Percentiles rank a stretch among this genome's conserved stretches.
Conservation (phyloP, 2,329 filamentous ascomycete genomes). For the Gaeumannomyces tritici region DNA sequence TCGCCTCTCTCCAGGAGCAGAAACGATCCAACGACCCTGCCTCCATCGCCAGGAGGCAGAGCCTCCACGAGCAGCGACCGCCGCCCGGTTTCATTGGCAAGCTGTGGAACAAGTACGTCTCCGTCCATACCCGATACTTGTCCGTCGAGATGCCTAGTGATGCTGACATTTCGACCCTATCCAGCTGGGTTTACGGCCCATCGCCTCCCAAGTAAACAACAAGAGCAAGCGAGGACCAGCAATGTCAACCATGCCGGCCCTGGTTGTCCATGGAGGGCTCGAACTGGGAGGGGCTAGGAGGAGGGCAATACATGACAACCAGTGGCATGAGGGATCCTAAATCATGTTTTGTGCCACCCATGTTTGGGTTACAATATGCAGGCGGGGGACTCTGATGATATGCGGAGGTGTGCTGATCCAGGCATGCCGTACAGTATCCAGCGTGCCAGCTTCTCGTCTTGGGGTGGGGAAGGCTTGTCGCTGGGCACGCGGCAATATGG, state of each 20-base stretch:
- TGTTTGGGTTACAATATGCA: neutral
- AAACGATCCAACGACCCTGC: slow-evolving; percentile 35
- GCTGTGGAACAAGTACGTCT: slow-evolving; percentile 48
- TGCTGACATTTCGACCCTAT: neutral
- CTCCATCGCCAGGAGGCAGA: slow-evolving; percentile 38
- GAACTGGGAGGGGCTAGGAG: neutral
- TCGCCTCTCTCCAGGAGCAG: slow-evolving; percentile 40
- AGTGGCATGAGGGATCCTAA: neutral
- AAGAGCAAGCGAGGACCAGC: neutral
- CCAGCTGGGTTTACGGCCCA: slow-evolving; percentile 2
- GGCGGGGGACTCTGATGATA: neutral
- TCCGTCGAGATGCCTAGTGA: too few species aligned
- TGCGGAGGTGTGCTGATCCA: neutral
- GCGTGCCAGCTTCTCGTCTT: neutral
- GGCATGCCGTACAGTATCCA: neutral
- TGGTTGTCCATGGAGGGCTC: neutral
- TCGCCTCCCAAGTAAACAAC: neutral
- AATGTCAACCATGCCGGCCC: neutral
- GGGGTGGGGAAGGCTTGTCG: neutral
- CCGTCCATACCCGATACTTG: too few species aligned
- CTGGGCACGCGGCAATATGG: neutral
- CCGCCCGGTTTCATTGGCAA: slow-evolving; percentile 39
- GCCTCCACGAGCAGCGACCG: slow-evolving; percentile 42
- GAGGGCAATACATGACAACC: neutral
- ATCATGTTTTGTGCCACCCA: neutral